Evolutionary conservation across 495 filamentous ascomycete species (phyloP).

Genomic region (Penicillium dipodomyicola): DNA sequence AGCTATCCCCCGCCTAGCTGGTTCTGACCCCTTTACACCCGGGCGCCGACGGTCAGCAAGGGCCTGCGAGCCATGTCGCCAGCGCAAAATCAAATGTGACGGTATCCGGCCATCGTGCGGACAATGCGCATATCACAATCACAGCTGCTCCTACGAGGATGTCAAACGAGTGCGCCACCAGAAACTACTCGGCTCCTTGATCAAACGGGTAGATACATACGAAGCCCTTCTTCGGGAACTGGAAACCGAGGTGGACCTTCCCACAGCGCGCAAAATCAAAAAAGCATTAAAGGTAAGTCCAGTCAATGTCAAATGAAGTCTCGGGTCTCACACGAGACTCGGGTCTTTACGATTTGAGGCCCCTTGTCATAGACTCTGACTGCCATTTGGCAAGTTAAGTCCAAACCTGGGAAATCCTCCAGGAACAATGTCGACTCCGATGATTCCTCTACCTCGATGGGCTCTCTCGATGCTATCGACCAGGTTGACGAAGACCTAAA

Average conservation of each 20-base stretch:
- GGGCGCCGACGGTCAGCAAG: constrained; percentile 41
- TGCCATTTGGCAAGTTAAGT: neutral
- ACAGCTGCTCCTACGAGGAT: constrained; percentile 52
- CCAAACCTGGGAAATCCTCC: constrained; percentile 7
- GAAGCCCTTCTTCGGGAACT: constrained; percentile 44
- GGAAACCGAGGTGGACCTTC: constrained; percentile 29
- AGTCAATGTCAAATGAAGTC: neutral
- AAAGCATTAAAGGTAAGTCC: constrained; percentile 34
- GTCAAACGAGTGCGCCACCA: constrained; percentile 59
- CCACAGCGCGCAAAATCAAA: constrained; percentile 34
- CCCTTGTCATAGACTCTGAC: constrained; percentile 4
- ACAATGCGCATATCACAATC: constrained; percentile 51
- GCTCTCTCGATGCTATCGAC: constrained; percentile 59
- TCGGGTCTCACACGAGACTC: neutral
- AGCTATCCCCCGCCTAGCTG: constrained; percentile 32
- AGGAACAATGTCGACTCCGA: constrained; percentile 15
- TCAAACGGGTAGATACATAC: constrained; percentile 45
- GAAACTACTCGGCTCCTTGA: constrained; percentile 42
- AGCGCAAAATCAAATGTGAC: constrained; percentile 63
- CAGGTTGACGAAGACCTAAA: constrained; percentile 58
- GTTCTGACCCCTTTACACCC: constrained; percentile 1
- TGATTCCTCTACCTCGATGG: constrained; percentile 41
- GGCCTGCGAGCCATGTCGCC: constrained; percentile 71
- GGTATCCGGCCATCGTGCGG: constrained; percentile 53
- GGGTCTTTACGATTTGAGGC: constrained; percentile 5